Base-by-base conservation (phyloP, 495 filamentous ascomycete genomes). In the Aspergillus campestris region DNA sequence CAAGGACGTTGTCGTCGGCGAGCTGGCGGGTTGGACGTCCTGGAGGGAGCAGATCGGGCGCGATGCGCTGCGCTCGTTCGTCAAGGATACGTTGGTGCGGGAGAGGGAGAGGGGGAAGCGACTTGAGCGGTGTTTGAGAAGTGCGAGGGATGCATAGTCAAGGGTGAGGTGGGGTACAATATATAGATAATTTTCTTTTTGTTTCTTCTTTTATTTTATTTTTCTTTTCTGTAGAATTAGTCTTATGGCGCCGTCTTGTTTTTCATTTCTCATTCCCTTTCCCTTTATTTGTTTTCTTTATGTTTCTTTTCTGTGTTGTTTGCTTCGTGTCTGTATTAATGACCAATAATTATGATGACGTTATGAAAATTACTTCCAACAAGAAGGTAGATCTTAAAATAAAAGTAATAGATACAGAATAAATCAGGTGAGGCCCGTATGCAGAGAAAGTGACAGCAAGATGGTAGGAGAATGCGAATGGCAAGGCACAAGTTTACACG, bases 11-110 rank as follows among this genome's bases (percentile, higher is more conserved):
- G 90, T 96, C 6, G 91, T 94, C 9, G 73, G 80, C 7, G 94
- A 99, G 61, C 59, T 99, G 47, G 91, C 92, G 1, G 90, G 87
- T 2, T 97, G 91, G 85, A 87, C 94, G 55, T 88, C 92, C 10
- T 79, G 87, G 71, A 81, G 89, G 41, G 88, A 83, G 52, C 79
- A 78, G 51, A 75, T 88, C 64, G 89, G 84, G 3, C 69, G 80
- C 27, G 80, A 77, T 50, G 84, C 85, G 3, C 79, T 96, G 32
- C 77, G 73, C 48, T 76, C 84, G 11, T 79, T 94, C 54, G 91
- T 84, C 31, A 80, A 72, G 63, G 79, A 81, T 42, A 87, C 87
- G 72, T 64, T 97, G 31, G 76, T 91, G 6, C 65, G 72, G 30
- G 94, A 99, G 65, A 80, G 72, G 49, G 82, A 87, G 59, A 73